Base-by-base conservation (phyloP, 2,329 filamentous ascomycete genomes). In the Aspergillus versicolor region DNA sequence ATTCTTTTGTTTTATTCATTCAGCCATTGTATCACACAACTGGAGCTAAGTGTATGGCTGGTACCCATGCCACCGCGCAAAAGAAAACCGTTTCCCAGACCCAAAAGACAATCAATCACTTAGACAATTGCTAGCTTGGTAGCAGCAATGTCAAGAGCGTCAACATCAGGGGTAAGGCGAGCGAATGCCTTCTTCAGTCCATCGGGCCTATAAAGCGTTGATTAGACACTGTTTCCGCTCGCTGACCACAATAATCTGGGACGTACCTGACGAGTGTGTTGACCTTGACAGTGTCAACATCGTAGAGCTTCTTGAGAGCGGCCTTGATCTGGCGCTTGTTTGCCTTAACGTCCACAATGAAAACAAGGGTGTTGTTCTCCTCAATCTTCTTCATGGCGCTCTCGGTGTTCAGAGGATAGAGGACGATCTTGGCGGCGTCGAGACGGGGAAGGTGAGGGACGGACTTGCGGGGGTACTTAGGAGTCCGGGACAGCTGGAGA, bases 301-400 rank as follows among this genome's bases (percentile, higher is more conserved):
- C 94, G 81, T 99, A 99, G 69, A 97, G 89, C 88, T 94, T 96
- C 92, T 97, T 99, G 70, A 99, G 84, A 64, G 93, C 90, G 73
- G 87, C 84, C 87, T 97, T 97, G 84, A 99, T 99, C 85, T 99
- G 94, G 77, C 92, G 88, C 91, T 99, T 99, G 88, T 99, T 99
- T 80, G 93, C 88, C 89, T 95, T 95, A 80, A 93, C 83, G 71
- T 97, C 90, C 75, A 95, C 91, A 71, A 96, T 96, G 86, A 97
- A 97, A 77, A 96, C 91, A 52, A 99, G 88, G 69, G 94, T 99
- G 88, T 99, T 99, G 88, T 99, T 92, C 89, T 99, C 94, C 86
- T 99, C 94, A 72, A 99, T 97, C 90, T 97, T 97, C 91, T 99
- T 99, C 93, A 99, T 97, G 75, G 95, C 94, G 76, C 89, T 94